A percentile compares a stretch with the other conserved stretches of the same genome.
Conservation (phyloP, 257 asterid genomes). For the Capsicum chinense region DNA sequence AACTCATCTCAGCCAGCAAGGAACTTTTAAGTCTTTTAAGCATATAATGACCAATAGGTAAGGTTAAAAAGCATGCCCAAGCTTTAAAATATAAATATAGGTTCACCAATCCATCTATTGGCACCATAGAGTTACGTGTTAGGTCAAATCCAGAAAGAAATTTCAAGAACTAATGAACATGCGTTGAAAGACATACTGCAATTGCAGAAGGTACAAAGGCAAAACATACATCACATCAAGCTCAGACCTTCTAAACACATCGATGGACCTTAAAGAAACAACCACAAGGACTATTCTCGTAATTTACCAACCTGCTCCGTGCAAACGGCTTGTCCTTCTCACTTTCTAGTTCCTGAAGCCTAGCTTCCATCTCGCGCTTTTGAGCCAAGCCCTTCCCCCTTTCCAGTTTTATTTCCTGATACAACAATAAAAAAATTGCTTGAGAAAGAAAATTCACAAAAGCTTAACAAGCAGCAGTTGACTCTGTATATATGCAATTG, state of each 20-base stretch:
- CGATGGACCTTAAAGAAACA: background rate
- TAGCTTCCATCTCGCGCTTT: conserved; percentile 88
- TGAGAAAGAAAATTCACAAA: background rate
- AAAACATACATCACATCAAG: background rate
- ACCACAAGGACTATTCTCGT: background rate
- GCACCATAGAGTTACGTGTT: background rate
- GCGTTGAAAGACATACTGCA: background rate
- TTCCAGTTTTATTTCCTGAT: conserved; percentile 86
- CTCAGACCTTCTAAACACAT: background rate
- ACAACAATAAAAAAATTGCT: conserved; percentile 27
- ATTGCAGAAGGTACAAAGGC: background rate
- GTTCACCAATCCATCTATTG: background rate
- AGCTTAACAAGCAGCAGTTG: background rate
- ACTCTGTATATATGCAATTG: background rate
- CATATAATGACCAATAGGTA: background rate
- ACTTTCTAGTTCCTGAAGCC: conserved; percentile 66
- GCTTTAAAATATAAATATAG: conserved; percentile 6
- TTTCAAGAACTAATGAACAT: background rate
- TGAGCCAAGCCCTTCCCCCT: conserved; percentile 97
- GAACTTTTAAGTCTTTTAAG: background rate
- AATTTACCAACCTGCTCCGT: conserved; percentile 62
- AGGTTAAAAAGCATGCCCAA: conserved; percentile 10
- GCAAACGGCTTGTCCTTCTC: conserved; percentile 98
- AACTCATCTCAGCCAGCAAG: conserved; percentile 18
- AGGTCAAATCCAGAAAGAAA: background rate